Base-by-base conservation (phyloP, 139 green algal genomes). In the Tetratostichococcus sp. region DNA sequence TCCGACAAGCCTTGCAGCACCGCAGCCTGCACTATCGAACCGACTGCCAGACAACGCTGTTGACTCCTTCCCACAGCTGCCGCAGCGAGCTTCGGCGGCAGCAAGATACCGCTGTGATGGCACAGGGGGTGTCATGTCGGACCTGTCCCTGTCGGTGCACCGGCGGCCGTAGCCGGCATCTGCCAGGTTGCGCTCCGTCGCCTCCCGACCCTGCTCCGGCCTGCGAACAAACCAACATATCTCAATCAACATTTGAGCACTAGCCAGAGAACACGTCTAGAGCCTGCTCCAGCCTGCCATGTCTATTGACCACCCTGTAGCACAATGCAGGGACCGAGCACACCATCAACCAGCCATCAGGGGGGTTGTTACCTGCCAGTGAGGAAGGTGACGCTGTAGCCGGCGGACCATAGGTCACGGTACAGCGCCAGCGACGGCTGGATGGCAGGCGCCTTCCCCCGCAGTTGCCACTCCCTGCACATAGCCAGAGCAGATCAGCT, bases 331-430 rank as follows among this genome's bases (percentile, higher is more conserved):
- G 6, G n/a, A 32, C 35, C 70, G 25, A n/a, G n/a, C n/a, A n/a
- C n/a, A n/a, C n/a, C n/a, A n/a, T n/a, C n/a, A n/a, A n/a, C n/a
- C n/a, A n/a, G n/a, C n/a, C n/a, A n/a, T n/a, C n/a, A n/a, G n/a
- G n/a, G n/a, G n/a, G n/a, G n/a, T n/a, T n/a, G n/a, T n/a, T n/a
- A 73, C 73, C 87, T 83, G 42, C 85, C 87, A 30, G 87, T 92
- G 43, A 92, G 74, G 75, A 92, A 87, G 0, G 84, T 82, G 11
- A 86, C 67, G 65, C 67, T 67, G 65, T 70, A 75, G 77, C 77
- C 77, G 17, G 34, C 30, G 1, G 39, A 30, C 30, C 69, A 73
- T 30, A 77, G 70, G 4, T 73, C 57, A 4, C 30, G 35, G 67
- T 83, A 86, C 0, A 86, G 35, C 1, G 6, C 35, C 30, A 77